Evolutionary conservation across 2,329 filamentous ascomycete species (phyloP).

Genomic region (Plenodomus biglobosus): DNA sequence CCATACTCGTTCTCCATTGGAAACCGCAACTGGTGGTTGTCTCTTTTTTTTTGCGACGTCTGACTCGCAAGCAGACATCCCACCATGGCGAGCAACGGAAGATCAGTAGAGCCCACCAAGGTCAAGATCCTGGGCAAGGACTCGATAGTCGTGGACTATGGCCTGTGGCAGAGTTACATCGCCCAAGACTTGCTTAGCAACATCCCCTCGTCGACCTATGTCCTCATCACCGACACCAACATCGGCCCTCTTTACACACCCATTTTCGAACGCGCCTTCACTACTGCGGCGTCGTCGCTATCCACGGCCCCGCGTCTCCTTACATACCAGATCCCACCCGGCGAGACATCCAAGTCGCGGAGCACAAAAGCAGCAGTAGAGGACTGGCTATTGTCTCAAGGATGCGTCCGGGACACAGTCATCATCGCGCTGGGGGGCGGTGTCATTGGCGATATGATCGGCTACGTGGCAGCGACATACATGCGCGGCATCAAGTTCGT

Average conservation of each 20-base stretch:
- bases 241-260: slow-evolving; percentile 78
- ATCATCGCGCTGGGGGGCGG: slow-evolving; percentile 93
- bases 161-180: slow-evolving; percentile 82
- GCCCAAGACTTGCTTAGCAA: slow-evolving; percentile 76
- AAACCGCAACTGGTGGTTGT: slow-evolving; percentile 3
- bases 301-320: slow-evolving; percentile 66
- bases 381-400: slow-evolving; percentile 91
- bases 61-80: slow-evolving; percentile 16
- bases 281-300: slow-evolving; percentile 50
- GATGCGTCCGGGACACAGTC: slow-evolving; percentile 93
- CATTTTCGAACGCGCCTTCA: slow-evolving; percentile 70
- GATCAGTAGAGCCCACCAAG: slow-evolving; percentile 52
- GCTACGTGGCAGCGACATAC: slow-evolving; percentile 95
- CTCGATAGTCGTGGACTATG: slow-evolving; percentile 88
- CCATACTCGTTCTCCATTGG: background rate
- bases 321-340: slow-evolving; percentile 86
- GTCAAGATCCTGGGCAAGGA: slow-evolving; percentile 87
- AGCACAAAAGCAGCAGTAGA: slow-evolving; percentile 94
- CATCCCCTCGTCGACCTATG: slow-evolving; percentile 84
- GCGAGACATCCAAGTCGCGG: slow-evolving; percentile 90
- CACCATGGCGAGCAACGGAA: slow-evolving; percentile 37
- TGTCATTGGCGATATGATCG: slow-evolving; percentile 97
- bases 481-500: slow-evolving; percentile 97
- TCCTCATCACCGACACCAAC: slow-evolving; percentile 96
- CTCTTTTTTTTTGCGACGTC: slow-evolving; percentile 6